These are phyloP conservation scores for Podosphaera xanthii DNA, from an alignment of 2,329 filamentous ascomycete genomes.

Conservation along the genomic window DNA sequence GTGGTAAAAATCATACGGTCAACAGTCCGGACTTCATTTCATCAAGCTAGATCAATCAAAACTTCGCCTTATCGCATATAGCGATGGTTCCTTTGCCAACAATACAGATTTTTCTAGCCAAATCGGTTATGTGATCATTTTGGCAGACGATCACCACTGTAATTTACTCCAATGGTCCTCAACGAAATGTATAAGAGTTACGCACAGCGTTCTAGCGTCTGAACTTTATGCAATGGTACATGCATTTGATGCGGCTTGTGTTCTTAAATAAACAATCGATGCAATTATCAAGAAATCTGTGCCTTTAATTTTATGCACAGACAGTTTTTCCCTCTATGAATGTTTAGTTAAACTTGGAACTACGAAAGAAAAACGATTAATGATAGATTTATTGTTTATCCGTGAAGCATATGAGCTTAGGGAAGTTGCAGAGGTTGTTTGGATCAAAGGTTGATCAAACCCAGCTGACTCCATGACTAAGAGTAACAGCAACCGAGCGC, in stretches of 20 bases:
- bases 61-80: background rate
- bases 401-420: background rate
- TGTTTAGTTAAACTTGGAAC: slow-evolving; percentile 1
- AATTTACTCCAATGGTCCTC: too few species aligned
- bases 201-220: too few species aligned
- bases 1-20: background rate
- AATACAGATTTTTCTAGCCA: background rate
- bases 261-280: too few species aligned
- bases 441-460: background rate
- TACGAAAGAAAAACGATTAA: background rate
- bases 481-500: background rate
- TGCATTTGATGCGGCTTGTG: too few species aligned
- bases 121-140: background rate
- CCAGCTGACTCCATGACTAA: background rate
- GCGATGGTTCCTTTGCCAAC: background rate
- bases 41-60: background rate
- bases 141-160: background rate
- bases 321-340: background rate
- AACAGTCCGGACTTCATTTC: background rate
- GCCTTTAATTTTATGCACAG: background rate
- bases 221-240: too few species aligned
- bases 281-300: background rate
- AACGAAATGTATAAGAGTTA: too few species aligned
- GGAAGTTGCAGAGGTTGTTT: background rate
- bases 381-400: background rate